Evolutionary conservation across 768 basidiomycete genomes (phyloP), one percentile per base, ranked within the genome.

Genomic region (Kwoniella shandongensis): DNA sequence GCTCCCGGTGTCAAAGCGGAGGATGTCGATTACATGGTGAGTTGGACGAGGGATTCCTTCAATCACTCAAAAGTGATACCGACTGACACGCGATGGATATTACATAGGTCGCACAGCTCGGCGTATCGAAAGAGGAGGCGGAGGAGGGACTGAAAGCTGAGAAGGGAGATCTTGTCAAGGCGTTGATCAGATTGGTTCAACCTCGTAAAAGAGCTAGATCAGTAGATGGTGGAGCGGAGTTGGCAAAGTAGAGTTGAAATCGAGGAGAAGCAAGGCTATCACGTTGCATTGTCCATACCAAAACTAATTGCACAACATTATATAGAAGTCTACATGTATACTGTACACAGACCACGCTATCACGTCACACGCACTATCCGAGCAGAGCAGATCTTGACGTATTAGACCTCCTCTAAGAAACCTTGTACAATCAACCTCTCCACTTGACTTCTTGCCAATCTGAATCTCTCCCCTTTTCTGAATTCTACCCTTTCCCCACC

Each of bases 351-450:
- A 8, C 10, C 41, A 8, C 10, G 36, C n/a, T n/a, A 10, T n/a
- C 10, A 38, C n/a, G 36, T n/a, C n/a, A n/a, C n/a, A n/a, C n/a
- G n/a, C n/a, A n/a, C n/a, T n/a, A n/a, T n/a, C n/a, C n/a, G 36
- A 38, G 36, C 36, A 10, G n/a, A 10, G 36, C 36, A 38, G n/a
- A 38, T n/a, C 11, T 10, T n/a, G n/a, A 10, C 10, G n/a, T 38
- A 55, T 73, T 13, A 77, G 8, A 94, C 86, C 69, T 93, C 85
- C 79, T 97, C 89, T 64, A 99, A 79, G 76, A 87, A 94, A 3
- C 93, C 93, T 70, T 92, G 89, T 1, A 93, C 86, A 65, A 98
- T 90, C 65, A 98, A 81, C 74, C 93, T 87, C 74, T 99, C 96
- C 60, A 99, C 86, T 73, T 93, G 91, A 6, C 88, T 83, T 64